Base-by-base conservation (phyloP, 1,139 yeast species). In the Debaryomyces sp. region DNA sequence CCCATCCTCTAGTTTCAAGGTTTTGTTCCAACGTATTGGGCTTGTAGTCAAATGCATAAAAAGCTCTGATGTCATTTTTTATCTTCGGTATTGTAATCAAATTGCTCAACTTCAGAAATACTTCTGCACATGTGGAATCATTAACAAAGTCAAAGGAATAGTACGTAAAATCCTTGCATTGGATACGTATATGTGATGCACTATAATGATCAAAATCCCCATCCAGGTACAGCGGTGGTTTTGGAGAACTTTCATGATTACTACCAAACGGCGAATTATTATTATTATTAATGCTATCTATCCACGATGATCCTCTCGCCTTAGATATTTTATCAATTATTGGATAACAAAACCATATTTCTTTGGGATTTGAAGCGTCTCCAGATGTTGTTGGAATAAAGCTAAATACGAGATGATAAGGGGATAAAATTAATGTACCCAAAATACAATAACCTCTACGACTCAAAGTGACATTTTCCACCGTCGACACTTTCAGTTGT, bases 321-420 rank as follows among this genome's bases (percentile, higher is more conserved):
- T 87, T 82, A 54, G 81, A 80, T 2, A 89, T 84, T 48, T 78
- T 72, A 42, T 84, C 87, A 41, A 92, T 85, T 56, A 92, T 82
- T 0, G 98, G 98, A 66, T 92, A 94, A 51, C 96, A 88, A 32
- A 91, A 80, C 99, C 99, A 94, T 21, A 90, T 80, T 63, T 94
- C 98, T 51, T 85, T 71, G 32, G 73, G 69, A 27, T 65, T 46
- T 53, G 57, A n/a, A 54, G 55, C 44, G 55, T 48, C 50, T 29
- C 54, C 43, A 17, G 55, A 51, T 41, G 50, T 53, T 49, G 60
- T 44, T 50, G 68, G 65, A 75, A 48, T 6, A 80, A 68, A 69
- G 30, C 62, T 81, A 66, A 92, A 92, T 22, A 94, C 94, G 61
- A 94, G 73, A 70, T 94, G 99, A 65, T 87, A 92, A 1, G 92